Evolutionary conservation across 331 rosid species (phyloP).

Genomic region (Pyracantha coccinea): DNA sequence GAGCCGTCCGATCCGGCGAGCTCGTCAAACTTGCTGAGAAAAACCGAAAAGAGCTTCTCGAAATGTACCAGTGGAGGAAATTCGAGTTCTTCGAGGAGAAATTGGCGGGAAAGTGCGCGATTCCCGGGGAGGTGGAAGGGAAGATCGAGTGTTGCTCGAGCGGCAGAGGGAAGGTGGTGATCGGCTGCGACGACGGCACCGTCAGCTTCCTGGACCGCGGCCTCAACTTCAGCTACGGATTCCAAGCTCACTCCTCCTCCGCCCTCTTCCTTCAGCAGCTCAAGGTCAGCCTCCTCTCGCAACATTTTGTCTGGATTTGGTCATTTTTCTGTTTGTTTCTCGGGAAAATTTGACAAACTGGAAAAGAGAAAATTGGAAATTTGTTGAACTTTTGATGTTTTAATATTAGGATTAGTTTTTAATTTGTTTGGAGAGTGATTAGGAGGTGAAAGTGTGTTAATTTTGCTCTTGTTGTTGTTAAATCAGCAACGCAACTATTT

Average conservation of each 20-base stretch:
- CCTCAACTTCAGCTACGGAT: conserved; percentile 69
- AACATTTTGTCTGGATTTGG: not conserved
- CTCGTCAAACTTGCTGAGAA: not conserved
- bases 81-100: conserved; percentile 96
- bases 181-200: conserved; percentile 74
- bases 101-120: conserved; percentile 54
- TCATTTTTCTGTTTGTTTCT: not conserved
- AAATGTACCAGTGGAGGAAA: conserved; percentile 96
- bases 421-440: not conserved
- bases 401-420: not conserved
- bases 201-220: conserved; percentile 87
- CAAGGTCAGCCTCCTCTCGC: conserved; percentile 43
- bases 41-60: not conserved
- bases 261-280: conserved; percentile 91
- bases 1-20: not conserved
- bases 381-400: not conserved
- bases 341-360: not conserved
- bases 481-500: conserved; percentile 81
- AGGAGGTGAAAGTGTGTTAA: not conserved
- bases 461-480: conserved; percentile 5
- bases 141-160: conserved; percentile 79
- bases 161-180: conserved; percentile 87
- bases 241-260: conserved; percentile 75
- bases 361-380: too few species aligned
- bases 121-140: conserved; percentile 52